A percentile compares a stretch with the other conserved stretches of the same genome.
These are phyloP conservation scores for Colletotrichum paranaense DNA, from an alignment of 2,329 filamentous ascomycete species.

Conservation along the genomic window DNA sequence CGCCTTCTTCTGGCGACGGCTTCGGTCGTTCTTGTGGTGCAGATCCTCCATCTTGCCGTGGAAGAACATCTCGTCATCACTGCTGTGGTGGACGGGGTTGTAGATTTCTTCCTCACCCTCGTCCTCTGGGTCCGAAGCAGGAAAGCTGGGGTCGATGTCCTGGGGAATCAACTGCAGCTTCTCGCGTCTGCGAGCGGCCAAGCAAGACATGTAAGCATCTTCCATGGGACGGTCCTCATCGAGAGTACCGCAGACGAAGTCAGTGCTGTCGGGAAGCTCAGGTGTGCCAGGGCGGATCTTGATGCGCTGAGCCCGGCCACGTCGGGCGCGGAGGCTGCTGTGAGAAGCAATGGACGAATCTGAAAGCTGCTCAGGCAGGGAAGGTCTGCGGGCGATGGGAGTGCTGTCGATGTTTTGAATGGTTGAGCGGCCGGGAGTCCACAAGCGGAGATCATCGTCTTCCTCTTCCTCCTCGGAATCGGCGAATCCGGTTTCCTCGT, in stretches of 20 bases:
- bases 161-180: conserved; percentile 90
- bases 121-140: conserved; percentile 90
- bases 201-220: conserved; percentile 87
- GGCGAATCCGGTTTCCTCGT: conserved; percentile 75
- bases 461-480: conserved; percentile 75
- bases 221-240: conserved; percentile 97
- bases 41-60: conserved; percentile 78
- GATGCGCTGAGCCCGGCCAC: conserved; percentile 51
- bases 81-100: conserved; percentile 68
- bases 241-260: conserved; percentile 98
- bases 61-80: conserved; percentile 77
- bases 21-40: conserved; percentile 66
- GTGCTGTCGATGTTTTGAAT: conserved; percentile 50
- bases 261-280: conserved; percentile 94
- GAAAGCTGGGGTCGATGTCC: conserved; percentile 97
- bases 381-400: conserved; percentile 52
- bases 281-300: conserved; percentile 77
- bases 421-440: conserved; percentile 61
- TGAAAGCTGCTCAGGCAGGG: conserved; percentile 60
- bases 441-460: conserved; percentile 73
- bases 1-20: conserved; percentile 62
- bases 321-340: conserved; percentile 45
- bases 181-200: conserved; percentile 82
- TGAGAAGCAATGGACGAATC: conserved; percentile 70
- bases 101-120: conserved; percentile 79